Percentiles rank a stretch among this genome's conserved stretches.
phyloP scores from a whole-genome alignment of 2,329 filamentous ascomycete genomes.

The Metarhizium rileyi region DNA sequence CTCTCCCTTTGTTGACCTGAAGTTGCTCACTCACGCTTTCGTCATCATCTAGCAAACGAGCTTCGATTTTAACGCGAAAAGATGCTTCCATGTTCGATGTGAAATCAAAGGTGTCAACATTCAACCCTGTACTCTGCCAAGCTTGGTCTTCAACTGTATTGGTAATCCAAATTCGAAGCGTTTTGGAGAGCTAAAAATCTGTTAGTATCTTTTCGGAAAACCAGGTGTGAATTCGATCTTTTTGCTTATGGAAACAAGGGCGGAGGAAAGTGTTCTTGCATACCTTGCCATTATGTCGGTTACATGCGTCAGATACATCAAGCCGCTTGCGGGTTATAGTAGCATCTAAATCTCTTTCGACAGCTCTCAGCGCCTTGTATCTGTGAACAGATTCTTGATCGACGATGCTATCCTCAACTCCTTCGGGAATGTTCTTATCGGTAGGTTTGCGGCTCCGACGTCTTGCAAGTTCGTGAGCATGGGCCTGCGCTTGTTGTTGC shows the following conservation, averaged over 20 bases:
- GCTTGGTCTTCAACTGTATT: slow-evolving; percentile 92
- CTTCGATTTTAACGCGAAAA: slow-evolving; percentile 88
- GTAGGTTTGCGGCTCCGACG: slow-evolving; percentile 82
- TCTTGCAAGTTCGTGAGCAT: slow-evolving; percentile 59
- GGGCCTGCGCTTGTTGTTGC: slow-evolving; percentile 41
- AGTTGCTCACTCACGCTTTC: slow-evolving; percentile 17
- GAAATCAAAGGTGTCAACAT: slow-evolving; percentile 73
- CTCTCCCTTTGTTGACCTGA: not conserved
- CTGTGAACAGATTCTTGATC: slow-evolving; percentile 66
- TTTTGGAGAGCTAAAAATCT: slow-evolving; percentile 56
- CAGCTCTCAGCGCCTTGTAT: slow-evolving; percentile 75
- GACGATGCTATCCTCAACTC: slow-evolving; percentile 71
- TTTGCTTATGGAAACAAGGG: too few relatives aligned
- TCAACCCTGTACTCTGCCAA: slow-evolving; percentile 68
- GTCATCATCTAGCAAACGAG: slow-evolving; percentile 65
- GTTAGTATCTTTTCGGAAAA: slow-evolving; percentile 5
- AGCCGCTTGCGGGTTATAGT: slow-evolving; percentile 90
- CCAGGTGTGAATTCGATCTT: not conserved
- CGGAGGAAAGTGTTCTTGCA: not conserved
- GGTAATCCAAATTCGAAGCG: slow-evolving; percentile 85
- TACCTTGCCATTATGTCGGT: slow-evolving; percentile 57
- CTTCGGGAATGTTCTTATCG: slow-evolving; percentile 89
- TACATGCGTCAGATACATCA: slow-evolving; percentile 46
- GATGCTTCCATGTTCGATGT: slow-evolving; percentile 65
- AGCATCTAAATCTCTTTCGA: slow-evolving; percentile 82